Evolutionary conservation across 2,329 filamentous ascomycete species (phyloP).

Genomic region (Fusarium multiceps): DNA sequence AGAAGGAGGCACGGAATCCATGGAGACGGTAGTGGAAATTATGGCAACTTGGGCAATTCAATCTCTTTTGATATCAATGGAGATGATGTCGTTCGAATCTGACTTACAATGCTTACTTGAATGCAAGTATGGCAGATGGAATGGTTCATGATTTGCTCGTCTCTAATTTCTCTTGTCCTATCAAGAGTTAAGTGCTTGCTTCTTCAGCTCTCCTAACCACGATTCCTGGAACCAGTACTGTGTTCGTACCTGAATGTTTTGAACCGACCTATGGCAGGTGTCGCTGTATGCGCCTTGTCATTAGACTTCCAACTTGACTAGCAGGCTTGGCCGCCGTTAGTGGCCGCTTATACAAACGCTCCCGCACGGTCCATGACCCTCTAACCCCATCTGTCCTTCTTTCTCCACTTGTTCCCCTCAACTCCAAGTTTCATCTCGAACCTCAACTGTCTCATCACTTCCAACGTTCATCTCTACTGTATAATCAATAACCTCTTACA

Average conservation of each 20-base stretch:
- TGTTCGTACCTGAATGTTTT: background rate
- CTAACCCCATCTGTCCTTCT: constrained; percentile 20
- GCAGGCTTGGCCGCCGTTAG: constrained; percentile 17
- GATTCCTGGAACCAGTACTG: background rate
- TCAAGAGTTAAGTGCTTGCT: constrained; percentile 19
- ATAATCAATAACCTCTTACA: background rate
- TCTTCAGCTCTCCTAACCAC: background rate
- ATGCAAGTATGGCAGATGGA: background rate
- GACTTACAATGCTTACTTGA: background rate
- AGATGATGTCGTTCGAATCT: background rate
- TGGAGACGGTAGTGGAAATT: background rate
- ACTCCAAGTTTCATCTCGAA: constrained; percentile 35
- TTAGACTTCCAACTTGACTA: constrained; percentile 16
- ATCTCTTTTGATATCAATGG: background rate
- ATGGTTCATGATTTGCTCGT: background rate
- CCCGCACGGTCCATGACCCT: constrained; percentile 1
- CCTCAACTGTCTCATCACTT: constrained; percentile 16
- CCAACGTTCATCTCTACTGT: constrained; percentile 1
- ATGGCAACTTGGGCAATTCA: background rate
- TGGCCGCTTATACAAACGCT: constrained; percentile 13
- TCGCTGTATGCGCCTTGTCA: constrained; percentile 11
- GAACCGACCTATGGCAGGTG: constrained; percentile 6
- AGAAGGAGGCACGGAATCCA: background rate
- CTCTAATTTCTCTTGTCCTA: constrained; percentile 6
- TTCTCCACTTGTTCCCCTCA: constrained; percentile 36